Base-by-base conservation (phyloP, 2,329 filamentous ascomycete genomes). In the Curvularia verruculosa region DNA sequence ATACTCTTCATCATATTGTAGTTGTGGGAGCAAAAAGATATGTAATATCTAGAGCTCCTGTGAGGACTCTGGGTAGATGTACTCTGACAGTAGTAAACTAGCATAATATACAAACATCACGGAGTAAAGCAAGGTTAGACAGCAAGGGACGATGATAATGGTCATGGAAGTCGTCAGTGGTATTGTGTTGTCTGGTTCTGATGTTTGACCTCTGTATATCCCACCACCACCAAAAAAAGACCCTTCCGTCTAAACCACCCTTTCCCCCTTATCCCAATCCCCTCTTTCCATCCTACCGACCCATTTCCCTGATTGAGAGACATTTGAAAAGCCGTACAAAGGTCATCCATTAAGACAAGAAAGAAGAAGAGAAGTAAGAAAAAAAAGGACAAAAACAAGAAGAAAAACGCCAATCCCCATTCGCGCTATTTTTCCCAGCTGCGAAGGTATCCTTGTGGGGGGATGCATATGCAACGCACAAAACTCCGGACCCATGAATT, bases 391-490 rank as follows among this genome's bases (percentile, higher is more conserved):
- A 5, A 21, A 36, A 23, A 34, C 13, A 53, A 23, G n/a, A 53
- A 1, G 44, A 63, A 56, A 60, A 63, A 69, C 67, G 64, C 67
- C 67, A 61, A 57, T 67, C 65, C 67, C 67, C 67, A 61, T 68
- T 69, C 67, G 67, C 67, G 67, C 65, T 60, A 47, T 59, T 51
- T 63, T 61, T n/a, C n/a, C 55, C 62, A 63, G 67, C 67, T 57
- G 64, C 67, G 67, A 69, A 68, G 67, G 67, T 69, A 69, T 69
- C 65, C 65, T 63, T 59, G 48, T 48, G 49, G 61, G 65, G 66
- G 56, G 58, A 67, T 68, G 67, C 65, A 62, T 63, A 67, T 67
- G 65, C 65, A 68, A 68, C 61, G 64, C 63, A 45, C 59, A 41
- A 53, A 67, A 66, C 60, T 64, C 59, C 61, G n/a, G n/a, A 48